Percentiles rank a stretch among this genome's conserved stretches.
phyloP scores from a whole-genome alignment of 208 protist genomes.

The Acanthamoeba lenticulata region DNA sequence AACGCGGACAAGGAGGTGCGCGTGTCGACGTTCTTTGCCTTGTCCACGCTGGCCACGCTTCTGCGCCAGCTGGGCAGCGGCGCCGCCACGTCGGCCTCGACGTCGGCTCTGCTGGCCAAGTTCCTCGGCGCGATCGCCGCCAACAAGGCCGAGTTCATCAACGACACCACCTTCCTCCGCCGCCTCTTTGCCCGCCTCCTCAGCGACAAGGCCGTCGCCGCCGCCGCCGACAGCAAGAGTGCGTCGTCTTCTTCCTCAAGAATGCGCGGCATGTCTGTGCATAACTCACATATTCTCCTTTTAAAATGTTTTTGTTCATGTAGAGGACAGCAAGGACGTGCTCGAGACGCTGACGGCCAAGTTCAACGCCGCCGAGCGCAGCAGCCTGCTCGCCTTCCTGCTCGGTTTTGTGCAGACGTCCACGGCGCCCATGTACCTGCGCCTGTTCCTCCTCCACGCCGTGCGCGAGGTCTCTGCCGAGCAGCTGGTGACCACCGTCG shows the following conservation, averaged over 20 bases:
- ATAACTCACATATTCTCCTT: too few relatives aligned
- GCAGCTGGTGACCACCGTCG: background rate
- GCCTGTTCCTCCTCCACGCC: background rate
- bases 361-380: background rate
- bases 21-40: background rate
- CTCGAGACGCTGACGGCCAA: background rate
- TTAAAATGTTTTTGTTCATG: background rate
- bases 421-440: constrained; percentile 4
- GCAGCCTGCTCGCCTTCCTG: background rate
- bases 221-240: background rate
- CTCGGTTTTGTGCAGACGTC: background rate
- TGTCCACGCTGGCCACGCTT: background rate
- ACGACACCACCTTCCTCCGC: constrained; percentile 28
- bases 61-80: background rate
- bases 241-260: background rate
- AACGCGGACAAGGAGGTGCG: background rate
- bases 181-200: background rate
- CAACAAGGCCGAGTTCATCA: background rate
- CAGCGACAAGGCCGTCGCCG: background rate
- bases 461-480: background rate
- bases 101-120: background rate
- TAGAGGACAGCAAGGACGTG: background rate
- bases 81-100: background rate
- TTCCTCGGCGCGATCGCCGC: background rate
- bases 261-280: too few relatives aligned